Evolutionary conservation across 176 grass and related monocot species (phyloP).

Genomic region (Luzula sylvatica): DNA sequence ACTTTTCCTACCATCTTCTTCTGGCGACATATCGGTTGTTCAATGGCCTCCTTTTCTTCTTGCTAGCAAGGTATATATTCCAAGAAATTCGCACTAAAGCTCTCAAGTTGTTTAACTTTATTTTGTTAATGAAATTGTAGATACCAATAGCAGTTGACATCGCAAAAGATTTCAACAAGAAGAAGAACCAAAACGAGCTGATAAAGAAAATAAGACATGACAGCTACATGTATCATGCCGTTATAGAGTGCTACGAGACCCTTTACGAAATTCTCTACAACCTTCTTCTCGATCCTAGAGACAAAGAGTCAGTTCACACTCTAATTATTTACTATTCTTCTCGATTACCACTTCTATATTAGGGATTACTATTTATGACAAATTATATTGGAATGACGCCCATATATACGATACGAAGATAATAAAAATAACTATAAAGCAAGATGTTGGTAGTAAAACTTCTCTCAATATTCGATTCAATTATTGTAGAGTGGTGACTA

Average conservation of each 20-base stretch:
- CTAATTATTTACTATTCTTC: neutral
- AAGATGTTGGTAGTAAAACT: slow-evolving; percentile 9
- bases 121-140: slow-evolving; percentile 27
- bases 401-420: too few relatives aligned
- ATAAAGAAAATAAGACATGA: slow-evolving; percentile 52
- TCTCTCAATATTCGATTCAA: too few relatives aligned
- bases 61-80: slow-evolving; percentile 66
- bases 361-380: too few relatives aligned
- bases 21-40: slow-evolving; percentile 32
- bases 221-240: slow-evolving; percentile 51
- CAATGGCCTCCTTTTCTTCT: slow-evolving; percentile 98
- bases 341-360: too few relatives aligned
- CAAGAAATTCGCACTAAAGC: neutral
- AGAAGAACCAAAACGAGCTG: slow-evolving; percentile 55
- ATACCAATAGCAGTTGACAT: slow-evolving; percentile 91
- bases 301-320: slow-evolving; percentile 37
- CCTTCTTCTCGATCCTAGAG: slow-evolving; percentile 34
- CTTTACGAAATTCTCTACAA: slow-evolving; percentile 38
- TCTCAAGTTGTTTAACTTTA: neutral
- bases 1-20: slow-evolving; percentile 71
- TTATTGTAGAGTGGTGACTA: slow-evolving; percentile 37
- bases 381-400: too few relatives aligned
- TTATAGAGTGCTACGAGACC: slow-evolving; percentile 75
- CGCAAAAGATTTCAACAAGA: slow-evolving; percentile 63
- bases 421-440: too few relatives aligned